phyloP scores from a whole-genome alignment of 1,284 basidiomycete genomes.

The Sporisorium scitamineum region DNA sequence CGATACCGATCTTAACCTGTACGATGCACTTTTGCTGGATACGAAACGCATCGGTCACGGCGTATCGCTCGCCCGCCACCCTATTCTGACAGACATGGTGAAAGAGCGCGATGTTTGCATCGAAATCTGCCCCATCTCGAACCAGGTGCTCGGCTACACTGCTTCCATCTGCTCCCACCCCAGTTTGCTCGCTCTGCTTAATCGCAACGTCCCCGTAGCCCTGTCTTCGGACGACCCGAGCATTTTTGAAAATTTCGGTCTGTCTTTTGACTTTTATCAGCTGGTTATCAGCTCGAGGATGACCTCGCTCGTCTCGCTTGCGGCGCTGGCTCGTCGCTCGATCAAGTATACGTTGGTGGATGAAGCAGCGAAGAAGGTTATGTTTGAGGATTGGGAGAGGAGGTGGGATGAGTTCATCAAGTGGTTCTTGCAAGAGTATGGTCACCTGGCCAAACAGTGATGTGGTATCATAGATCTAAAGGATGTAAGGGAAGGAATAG shows the following conservation, averaged over 20 bases:
- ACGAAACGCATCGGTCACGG: conserved; percentile 84
- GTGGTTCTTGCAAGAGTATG: conserved; percentile 36
- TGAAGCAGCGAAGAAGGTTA: conserved; percentile 19
- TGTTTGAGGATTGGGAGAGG: conserved; percentile 43
- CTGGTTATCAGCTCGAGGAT: conserved; percentile 33
- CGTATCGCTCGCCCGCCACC: conserved; percentile 80
- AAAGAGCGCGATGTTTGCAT: conserved; percentile 76
- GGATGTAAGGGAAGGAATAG: not conserved
- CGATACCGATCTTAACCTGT: conserved; percentile 78
- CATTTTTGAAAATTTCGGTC: conserved; percentile 81
- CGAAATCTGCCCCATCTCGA: conserved; percentile 73
- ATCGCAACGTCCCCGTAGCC: conserved; percentile 78
- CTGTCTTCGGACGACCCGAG: conserved; percentile 80
- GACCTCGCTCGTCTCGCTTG: conserved; percentile 40
- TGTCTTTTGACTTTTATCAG: conserved; percentile 59
- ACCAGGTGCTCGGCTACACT: conserved; percentile 55
- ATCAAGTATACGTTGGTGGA: conserved; percentile 40
- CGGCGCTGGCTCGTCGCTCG: conserved; percentile 38
- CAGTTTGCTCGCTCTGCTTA: conserved; percentile 72
- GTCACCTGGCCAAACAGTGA: conserved; percentile 7
- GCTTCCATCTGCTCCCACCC: conserved; percentile 42
- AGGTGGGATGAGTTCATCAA: conserved; percentile 43
- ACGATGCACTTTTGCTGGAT: conserved; percentile 80
- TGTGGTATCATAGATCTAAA: not conserved
- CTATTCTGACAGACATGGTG: conserved; percentile 77